Percentiles rank a stretch among this genome's conserved stretches.
Conservation (phyloP, 495 filamentous ascomycete genomes). For the Evernia prunastri region DNA sequence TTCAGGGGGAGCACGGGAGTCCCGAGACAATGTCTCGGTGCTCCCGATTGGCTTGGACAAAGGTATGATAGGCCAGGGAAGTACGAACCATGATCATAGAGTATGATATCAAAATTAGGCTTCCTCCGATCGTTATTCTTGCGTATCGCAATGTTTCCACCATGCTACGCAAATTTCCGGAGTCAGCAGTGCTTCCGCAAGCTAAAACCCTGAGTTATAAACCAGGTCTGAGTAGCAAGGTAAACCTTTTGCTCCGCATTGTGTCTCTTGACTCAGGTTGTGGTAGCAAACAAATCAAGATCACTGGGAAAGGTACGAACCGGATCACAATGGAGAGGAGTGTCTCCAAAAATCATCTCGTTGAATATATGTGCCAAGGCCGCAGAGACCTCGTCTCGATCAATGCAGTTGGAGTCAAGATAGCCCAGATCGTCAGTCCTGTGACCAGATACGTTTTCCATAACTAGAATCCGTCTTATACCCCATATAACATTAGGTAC, state of each 20-base stretch:
- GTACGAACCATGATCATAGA: slow-evolving; percentile 92
- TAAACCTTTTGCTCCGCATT: too few species aligned
- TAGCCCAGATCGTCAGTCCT: slow-evolving; percentile 86
- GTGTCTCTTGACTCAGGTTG: too few species aligned
- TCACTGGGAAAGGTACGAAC: too few species aligned
- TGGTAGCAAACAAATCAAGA: too few species aligned
- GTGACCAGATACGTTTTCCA: slow-evolving; percentile 85
- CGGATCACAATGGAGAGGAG: slow-evolving; percentile 93
- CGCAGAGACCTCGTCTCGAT: slow-evolving; percentile 93
- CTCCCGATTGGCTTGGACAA: too few species aligned
- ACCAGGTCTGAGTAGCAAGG: too few species aligned
- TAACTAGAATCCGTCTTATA: slow-evolving; percentile 81
- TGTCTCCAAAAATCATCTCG: slow-evolving; percentile 97
- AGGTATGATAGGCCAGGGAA: too few species aligned
- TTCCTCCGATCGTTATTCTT: slow-evolving; percentile 52
- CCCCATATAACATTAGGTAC: slow-evolving; percentile 91
- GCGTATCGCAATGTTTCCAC: slow-evolving; percentile 92
- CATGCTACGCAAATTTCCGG: too few species aligned
- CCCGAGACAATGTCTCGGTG: too few species aligned
- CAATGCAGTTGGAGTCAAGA: slow-evolving; percentile 77
- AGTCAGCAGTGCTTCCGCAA: too few species aligned
- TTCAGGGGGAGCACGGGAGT: too few species aligned
- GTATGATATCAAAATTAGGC: slow-evolving; percentile 86
- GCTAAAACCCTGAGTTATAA: too few species aligned
- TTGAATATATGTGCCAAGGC: slow-evolving; percentile 92